phyloP scores from a whole-genome alignment of 495 filamentous ascomycete genomes.

The Neurospora sp. region DNA sequence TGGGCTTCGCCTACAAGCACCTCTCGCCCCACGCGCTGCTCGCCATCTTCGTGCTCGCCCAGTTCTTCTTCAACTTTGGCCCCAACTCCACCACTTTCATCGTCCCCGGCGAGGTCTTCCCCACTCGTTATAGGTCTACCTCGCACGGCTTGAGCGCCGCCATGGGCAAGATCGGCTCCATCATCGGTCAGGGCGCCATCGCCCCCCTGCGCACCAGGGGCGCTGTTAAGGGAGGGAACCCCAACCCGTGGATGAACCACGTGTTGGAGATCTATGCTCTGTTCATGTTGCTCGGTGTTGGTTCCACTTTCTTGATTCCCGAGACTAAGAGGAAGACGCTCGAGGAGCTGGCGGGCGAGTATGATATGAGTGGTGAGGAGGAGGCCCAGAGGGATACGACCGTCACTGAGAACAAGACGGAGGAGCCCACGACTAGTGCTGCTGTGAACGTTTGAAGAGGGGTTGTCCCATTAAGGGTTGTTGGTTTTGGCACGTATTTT shows the following conservation, averaged over 20 bases:
- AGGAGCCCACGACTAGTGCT: not conserved
- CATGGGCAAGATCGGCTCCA: slow-evolving; percentile 47
- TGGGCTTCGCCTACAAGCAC: slow-evolving; percentile 58
- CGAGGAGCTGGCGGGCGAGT: slow-evolving; percentile 48
- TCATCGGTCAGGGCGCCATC: slow-evolving; percentile 47
- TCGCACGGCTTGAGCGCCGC: slow-evolving; percentile 80
- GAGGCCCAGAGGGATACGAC: not conserved
- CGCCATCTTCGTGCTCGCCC: slow-evolving; percentile 69
- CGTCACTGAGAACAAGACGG: not conserved
- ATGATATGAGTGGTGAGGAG: slow-evolving; percentile 11
- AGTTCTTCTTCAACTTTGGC: slow-evolving; percentile 62
- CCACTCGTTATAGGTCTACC: slow-evolving; percentile 75
- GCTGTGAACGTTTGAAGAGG: not conserved
- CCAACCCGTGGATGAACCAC: slow-evolving; percentile 64
- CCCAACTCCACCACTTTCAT: slow-evolving; percentile 89
- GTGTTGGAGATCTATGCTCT: slow-evolving; percentile 71
- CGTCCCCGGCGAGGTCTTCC: slow-evolving; percentile 83
- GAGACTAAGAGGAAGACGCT: slow-evolving; percentile 69
- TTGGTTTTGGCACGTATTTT: not conserved
- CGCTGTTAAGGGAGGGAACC: slow-evolving; percentile 22
- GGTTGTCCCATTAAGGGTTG: not conserved
- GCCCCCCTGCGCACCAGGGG: slow-evolving; percentile 40
- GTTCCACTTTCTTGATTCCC: slow-evolving; percentile 56
- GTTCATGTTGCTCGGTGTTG: slow-evolving; percentile 66
- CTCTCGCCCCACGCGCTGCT: slow-evolving; percentile 45